These are phyloP conservation scores for Aspergillus nidulans DNA, from an alignment of 495 filamentous ascomycete species.

Conservation along the genomic window DNA sequence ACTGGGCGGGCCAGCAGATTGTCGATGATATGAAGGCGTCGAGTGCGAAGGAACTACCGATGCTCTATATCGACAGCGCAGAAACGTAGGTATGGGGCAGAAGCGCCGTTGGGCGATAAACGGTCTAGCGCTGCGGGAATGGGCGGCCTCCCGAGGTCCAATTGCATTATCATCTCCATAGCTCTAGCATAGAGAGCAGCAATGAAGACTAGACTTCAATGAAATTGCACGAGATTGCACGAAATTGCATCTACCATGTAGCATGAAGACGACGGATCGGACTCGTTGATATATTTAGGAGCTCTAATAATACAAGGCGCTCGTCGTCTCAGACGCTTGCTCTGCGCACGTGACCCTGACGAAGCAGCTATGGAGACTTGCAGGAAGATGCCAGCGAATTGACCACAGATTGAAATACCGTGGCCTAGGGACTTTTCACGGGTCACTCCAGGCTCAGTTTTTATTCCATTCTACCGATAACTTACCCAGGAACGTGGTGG, in stretches of 20 bases:
- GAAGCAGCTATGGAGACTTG: background rate
- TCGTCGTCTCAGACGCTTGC: background rate
- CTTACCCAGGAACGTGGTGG: background rate
- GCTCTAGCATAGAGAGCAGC: background rate
- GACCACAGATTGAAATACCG: background rate
- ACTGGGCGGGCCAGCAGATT: background rate
- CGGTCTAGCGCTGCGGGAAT: background rate
- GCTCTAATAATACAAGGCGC: background rate
- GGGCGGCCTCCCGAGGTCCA: conserved; percentile 1
- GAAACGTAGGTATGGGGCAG: background rate
- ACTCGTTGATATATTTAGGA: background rate
- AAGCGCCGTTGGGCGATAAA: background rate
- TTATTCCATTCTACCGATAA: background rate
- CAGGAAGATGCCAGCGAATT: background rate
- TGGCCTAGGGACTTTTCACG: background rate
- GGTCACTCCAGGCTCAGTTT: no score
- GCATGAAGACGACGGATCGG: background rate
- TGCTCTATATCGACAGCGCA: background rate
- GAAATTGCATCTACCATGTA: background rate
- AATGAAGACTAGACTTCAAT: background rate
- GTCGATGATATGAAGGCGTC: no score
- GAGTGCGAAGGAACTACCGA: no score
- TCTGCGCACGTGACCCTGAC: background rate
- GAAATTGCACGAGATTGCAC: background rate
- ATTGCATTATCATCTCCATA: background rate